These are phyloP conservation scores for Candida glucosophila DNA, from an alignment of 1,139 yeast genomes.

Conservation along the genomic window DNA sequence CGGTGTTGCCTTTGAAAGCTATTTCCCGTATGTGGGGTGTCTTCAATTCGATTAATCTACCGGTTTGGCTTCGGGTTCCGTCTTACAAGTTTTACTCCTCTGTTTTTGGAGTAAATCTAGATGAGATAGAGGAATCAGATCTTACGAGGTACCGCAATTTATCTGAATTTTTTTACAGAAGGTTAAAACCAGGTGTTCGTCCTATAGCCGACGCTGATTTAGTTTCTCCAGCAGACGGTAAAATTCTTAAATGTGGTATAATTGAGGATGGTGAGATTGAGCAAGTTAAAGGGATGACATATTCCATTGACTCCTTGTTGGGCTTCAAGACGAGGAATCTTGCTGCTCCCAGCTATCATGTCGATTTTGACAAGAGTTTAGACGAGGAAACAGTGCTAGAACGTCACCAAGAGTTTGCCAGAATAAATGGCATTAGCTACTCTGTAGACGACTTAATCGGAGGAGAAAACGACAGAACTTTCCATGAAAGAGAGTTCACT, in stretches of 20 bases:
- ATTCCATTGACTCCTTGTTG: conserved; percentile 79
- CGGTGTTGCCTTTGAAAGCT: conserved; percentile 86
- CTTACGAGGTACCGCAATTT: conserved; percentile 66
- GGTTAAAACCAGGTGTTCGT: conserved; percentile 69
- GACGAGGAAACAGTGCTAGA: conserved; percentile 37
- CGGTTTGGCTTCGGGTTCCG: conserved; percentile 82
- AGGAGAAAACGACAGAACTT: conserved; percentile 18
- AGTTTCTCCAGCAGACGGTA: conserved; percentile 93
- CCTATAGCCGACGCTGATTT: conserved; percentile 64
- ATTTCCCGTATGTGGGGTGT: conserved; percentile 92
- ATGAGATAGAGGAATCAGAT: conserved; percentile 83
- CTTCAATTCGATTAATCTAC: conserved; percentile 74
- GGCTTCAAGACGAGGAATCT: conserved; percentile 49
- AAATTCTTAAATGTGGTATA: conserved; percentile 74
- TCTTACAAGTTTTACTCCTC: conserved; percentile 72
- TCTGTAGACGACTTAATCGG: conserved; percentile 66
- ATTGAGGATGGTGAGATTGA: conserved; percentile 84
- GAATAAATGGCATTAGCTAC: conserved; percentile 65
- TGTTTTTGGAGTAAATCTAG: conserved; percentile 80
- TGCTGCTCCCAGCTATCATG: conserved; percentile 55
- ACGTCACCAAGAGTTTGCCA: conserved; percentile 72
- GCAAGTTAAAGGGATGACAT: conserved; percentile 95
- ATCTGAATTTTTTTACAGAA: conserved; percentile 87
- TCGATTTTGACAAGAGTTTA: conserved; percentile 35
- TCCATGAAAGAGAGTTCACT: conserved; percentile 35